Evolutionary conservation across 805 yeast genomes (phyloP).

Genomic region (Ogataea dorogensis): DNA sequence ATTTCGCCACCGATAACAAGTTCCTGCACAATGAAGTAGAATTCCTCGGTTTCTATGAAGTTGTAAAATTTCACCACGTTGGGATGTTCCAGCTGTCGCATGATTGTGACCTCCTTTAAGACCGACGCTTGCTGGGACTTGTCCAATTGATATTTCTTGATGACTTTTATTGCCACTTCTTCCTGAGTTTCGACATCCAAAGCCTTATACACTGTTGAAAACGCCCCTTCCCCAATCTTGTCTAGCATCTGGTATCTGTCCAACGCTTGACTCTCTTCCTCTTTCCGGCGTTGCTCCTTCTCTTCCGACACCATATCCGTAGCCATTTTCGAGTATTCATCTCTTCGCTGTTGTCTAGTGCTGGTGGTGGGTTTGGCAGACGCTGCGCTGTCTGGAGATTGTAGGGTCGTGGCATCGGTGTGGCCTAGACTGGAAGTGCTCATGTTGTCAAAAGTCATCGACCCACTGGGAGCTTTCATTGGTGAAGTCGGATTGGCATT

Average conservation of each 20-base stretch:
- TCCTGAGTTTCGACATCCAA: slow-evolving; percentile 37
- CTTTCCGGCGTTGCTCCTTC: slow-evolving; percentile 21
- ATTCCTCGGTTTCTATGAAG: slow-evolving; percentile 59
- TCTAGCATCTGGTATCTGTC: slow-evolving; percentile 43
- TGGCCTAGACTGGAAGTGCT: slow-evolving; percentile 3
- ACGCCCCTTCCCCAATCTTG: slow-evolving; percentile 61
- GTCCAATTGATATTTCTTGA: slow-evolving; percentile 69
- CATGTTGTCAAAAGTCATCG: slow-evolving; percentile 9
- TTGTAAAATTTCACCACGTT: slow-evolving; percentile 65
- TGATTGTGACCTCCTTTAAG: slow-evolving; percentile 74
- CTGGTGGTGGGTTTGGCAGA: slow-evolving; percentile 4
- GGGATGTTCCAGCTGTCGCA: slow-evolving; percentile 63
- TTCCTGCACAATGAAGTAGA: slow-evolving; percentile 72
- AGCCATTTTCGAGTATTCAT: slow-evolving; percentile 33
- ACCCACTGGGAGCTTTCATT: slow-evolving; percentile 8
- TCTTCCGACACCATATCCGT: slow-evolving; percentile 35
- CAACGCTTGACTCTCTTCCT: slow-evolving; percentile 27
- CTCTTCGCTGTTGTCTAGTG: slow-evolving; percentile 23
- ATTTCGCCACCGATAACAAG: slow-evolving; percentile 76
- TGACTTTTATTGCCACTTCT: slow-evolving; percentile 54
- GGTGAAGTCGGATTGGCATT: slow-evolving; percentile 16
- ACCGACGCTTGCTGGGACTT: slow-evolving; percentile 64
- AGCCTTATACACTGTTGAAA: slow-evolving; percentile 54
- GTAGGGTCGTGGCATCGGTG: slow-evolving; percentile 1
- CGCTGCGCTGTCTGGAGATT: slow-evolving; percentile 2